Evolutionary conservation across 1,284 basidiomycete genomes (phyloP).

Genomic region (Naganishia liquefaciens): DNA sequence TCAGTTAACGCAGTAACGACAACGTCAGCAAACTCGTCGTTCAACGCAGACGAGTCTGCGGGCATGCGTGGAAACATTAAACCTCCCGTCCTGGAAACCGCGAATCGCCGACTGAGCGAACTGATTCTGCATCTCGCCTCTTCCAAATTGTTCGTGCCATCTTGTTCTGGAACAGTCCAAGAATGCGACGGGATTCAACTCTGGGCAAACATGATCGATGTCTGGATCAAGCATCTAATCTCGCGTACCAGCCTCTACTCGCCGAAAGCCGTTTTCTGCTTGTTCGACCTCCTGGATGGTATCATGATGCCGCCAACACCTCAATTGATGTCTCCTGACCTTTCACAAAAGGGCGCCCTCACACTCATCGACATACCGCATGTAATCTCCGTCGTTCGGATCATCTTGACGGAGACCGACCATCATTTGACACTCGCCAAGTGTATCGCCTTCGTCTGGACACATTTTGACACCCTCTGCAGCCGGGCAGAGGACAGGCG

Average conservation of each 20-base stretch:
- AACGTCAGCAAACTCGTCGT: constrained; percentile 50
- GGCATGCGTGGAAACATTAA: constrained; percentile 56
- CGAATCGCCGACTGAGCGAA: constrained; percentile 56
- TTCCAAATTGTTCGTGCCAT: constrained; percentile 44
- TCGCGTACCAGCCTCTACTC: constrained; percentile 58
- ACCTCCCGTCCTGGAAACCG: constrained; percentile 57
- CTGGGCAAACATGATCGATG: constrained; percentile 55
- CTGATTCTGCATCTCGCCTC: constrained; percentile 55
- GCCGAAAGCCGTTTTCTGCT: constrained; percentile 56
- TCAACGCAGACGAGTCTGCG: constrained; percentile 57
- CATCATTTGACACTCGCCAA: constrained; percentile 58
- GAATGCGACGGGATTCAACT: constrained; percentile 52
- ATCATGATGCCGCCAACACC: constrained; percentile 49
- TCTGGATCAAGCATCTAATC: constrained; percentile 56
- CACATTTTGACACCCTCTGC: constrained; percentile 58
- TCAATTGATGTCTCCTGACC: constrained; percentile 35
- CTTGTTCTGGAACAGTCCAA: constrained; percentile 39
- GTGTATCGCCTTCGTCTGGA: constrained; percentile 57
- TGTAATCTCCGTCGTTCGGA: constrained; percentile 54
- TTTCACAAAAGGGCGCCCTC: constrained; percentile 6
- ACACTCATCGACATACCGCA: constrained; percentile 54
- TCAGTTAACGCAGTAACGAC: constrained; percentile 55
- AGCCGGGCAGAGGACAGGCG: constrained; percentile 51
- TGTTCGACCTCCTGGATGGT: constrained; percentile 54
- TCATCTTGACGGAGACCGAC: constrained; percentile 56